Base-by-base conservation (phyloP, 2,329 filamentous ascomycete genomes). In the Colletotrichum neosansevieriae region DNA sequence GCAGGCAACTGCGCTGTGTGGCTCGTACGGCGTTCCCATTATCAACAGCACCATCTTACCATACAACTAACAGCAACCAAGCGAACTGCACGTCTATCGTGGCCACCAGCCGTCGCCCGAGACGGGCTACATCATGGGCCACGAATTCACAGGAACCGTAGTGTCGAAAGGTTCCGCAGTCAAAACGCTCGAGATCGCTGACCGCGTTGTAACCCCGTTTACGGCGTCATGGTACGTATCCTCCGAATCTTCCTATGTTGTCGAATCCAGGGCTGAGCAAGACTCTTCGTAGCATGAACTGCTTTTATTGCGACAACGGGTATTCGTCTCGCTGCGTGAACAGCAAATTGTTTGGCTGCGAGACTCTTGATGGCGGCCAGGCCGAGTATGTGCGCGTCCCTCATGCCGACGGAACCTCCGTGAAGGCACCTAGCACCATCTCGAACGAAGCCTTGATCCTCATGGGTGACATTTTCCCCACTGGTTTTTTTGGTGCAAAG, bases 401-500 rank as follows among this genome's bases (percentile, higher is more conserved):
- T 0, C 82, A 91, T 62, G 94, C 94, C 11, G 94, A 97, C 75
- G 89, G 89, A 40, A 97, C 93, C 1, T 88, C 91, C n/a, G 86
- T 94, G 75, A 91, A 90, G 74, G 91, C 93, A 0, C 79, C 87
- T 2, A 88, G 86, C 9, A 74, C 72, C n/a, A 91, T 97, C 66
- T 88, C 91, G 19, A 91, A 95, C 72, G 87, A 92, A 71, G 89
- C 89, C 40, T 84, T 97, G 56, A 89, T 97, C 6, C 85, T 97
- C 29, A 97, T 97, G 94, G 94, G 93, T 15, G 94, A 97, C 76
- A 97, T 97, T 74, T 97, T 96, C 79, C 94, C 94, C 1, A 93
- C 91, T 0, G 92, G 94, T 7, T 97, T 89, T 80, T 97, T 94
- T 73, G 94, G 93, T 6, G 92, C 92, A 4, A 85, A 86, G 65